These are phyloP conservation scores for Debaryomyces singareniensis DNA, from an alignment of 1,139 yeast genomes.

Conservation along the genomic window DNA sequence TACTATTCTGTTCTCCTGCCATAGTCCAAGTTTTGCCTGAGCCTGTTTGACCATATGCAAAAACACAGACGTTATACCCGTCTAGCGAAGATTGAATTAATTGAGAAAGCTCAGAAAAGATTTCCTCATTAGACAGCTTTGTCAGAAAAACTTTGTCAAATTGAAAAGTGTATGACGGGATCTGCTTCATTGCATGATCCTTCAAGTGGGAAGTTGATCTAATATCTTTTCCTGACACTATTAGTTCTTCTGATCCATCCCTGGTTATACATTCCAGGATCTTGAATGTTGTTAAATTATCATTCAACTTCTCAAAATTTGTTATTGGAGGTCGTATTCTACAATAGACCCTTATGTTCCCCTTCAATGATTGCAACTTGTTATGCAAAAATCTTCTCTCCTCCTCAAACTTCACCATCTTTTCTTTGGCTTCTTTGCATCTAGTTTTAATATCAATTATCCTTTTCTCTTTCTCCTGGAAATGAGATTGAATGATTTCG, in stretches of 20 bases:
- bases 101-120: constrained; percentile 83
- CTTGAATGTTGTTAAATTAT: constrained; percentile 14
- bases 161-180: constrained; percentile 37
- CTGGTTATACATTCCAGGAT: constrained; percentile 37
- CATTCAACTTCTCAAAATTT: constrained; percentile 10
- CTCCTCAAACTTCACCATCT: constrained; percentile 15
- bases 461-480: constrained; percentile 3
- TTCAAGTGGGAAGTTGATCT: constrained; percentile 2
- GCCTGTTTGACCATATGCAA: constrained; percentile 98
- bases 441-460: constrained; percentile 6
- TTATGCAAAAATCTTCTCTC: constrained; percentile 66
- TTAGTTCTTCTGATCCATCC: constrained; percentile 42
- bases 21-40: constrained; percentile 94
- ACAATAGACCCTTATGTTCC: constrained; percentile 88
- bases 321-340: constrained; percentile 59
- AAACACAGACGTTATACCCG: constrained; percentile 88
- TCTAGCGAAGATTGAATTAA: constrained; percentile 84
- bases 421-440: constrained; percentile 1
- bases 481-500: constrained; percentile 2
- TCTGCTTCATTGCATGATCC: constrained; percentile 3
- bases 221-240: constrained; percentile 21
- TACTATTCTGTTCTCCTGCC: constrained; percentile 69
- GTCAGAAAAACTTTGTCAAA: constrained; percentile 78
- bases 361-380: constrained; percentile 77
- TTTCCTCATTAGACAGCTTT: constrained; percentile 45